Base-by-base conservation (phyloP, 768 basidiomycete species). In the Serendipita sp. region DNA sequence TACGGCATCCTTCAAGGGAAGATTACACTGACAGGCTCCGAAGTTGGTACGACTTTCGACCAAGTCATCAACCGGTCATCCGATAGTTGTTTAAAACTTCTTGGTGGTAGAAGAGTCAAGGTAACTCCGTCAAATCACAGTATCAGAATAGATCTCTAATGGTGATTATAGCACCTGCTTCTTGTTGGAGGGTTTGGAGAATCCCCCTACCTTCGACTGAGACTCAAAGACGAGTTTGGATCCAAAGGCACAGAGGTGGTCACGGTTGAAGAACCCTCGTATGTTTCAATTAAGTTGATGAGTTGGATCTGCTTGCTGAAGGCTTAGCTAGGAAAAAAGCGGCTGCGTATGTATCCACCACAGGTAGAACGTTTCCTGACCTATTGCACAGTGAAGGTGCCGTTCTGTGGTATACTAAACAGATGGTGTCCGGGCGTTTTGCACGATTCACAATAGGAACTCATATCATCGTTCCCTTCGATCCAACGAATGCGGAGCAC, bases 131-230 rank as follows among this genome's bases (percentile, higher is more conserved):
- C 41, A 41, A 41, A 41, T 13, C 1, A 24, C 24, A 24, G 24
- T 24, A 46, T 53, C 18, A 7, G 18, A 2, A 53, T 32, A 53
- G 1, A 24, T 24, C 48, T 53, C 2, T 24, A 2, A 53, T 53
- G 18, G 18, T 1, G 18, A 34, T 18, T 10, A 18, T 53, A 53
- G 56, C 56, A 60, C 2, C 10, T 60, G 16, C 28, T 60, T 10
- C 37, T 60, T n/a, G 56, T 60, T 10, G 56, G 56, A 2, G 56
- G 56, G 34, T 60, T 60, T 38, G 56, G 56, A 38, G 56, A 60
- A 38, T 60, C 56, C 8, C 30, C 56, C 28, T 60, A 60, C 32
- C 56, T 60, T 8, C 56, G 35, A 60, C 10, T n/a, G 18, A 3
- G 56, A 28, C 56, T 60, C 16, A n/a, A n/a, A n/a, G 56, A 60